phyloP scores from a whole-genome alignment of 2,329 filamentous ascomycete genomes.

The Cladosporium cucumerinum region DNA sequence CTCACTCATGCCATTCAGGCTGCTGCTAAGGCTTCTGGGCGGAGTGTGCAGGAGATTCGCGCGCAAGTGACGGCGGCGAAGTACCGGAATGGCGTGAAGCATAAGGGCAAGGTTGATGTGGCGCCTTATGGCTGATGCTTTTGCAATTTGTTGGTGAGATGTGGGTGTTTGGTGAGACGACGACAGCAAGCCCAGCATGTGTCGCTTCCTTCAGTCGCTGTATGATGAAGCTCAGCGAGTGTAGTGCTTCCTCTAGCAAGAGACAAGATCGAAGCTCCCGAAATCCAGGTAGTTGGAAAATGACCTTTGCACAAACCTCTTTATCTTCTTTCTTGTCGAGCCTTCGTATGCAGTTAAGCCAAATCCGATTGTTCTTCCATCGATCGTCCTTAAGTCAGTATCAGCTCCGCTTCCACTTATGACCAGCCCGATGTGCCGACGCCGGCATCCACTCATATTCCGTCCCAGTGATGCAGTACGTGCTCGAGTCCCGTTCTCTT shows the following conservation, averaged over 20 bases:
- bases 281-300: not conserved
- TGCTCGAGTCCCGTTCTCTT: not conserved
- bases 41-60: conserved; percentile 1
- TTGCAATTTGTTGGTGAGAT: not conserved
- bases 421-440: not conserved
- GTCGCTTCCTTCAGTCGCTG: not conserved
- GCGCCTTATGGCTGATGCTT: not conserved
- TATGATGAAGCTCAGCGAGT: not conserved
- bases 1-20: conserved; percentile 17
- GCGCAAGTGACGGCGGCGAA: conserved; percentile 13
- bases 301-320: not conserved
- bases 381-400: not conserved
- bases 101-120: not conserved
- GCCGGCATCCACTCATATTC: not conserved
- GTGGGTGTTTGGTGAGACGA: not conserved
- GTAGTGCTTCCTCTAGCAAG: not conserved
- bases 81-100: conserved; percentile 15
- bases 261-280: not conserved
- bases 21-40: not conserved
- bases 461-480: not conserved
- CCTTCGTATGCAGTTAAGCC: not conserved
- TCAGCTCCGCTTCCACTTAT: not conserved
- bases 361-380: not conserved
- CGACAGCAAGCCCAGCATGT: not conserved
- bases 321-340: not conserved